Base-by-base conservation (phyloP, 2,329 filamentous ascomycete genomes). In the Scedosporium boydii region DNA sequence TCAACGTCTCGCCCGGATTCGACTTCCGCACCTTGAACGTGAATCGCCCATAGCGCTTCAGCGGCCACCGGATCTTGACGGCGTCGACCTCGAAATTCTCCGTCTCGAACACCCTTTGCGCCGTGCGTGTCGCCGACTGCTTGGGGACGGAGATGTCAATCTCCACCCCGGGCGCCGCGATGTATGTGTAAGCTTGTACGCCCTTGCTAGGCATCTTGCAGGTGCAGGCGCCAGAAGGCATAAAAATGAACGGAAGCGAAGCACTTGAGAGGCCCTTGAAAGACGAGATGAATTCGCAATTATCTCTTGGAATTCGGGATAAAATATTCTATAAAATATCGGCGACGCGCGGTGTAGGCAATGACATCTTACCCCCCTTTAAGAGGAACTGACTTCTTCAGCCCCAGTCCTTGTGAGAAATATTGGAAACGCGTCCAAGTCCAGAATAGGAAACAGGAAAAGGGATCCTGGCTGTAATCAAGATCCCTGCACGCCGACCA, bases 41-140 rank as follows among this genome's bases (percentile, higher is more conserved):
- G 64, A 82, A 81, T 14, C 71, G 73, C 1, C 79, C 79, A 0
- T 70, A 71, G 65, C 77, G 79, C 65, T 78, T 73, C 68, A 80
- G 77, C 57, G 71, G 63, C 41, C 70, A 72, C 16, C 70, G 64
- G 42, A 81, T 77, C 62, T 77, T 73, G 16, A 69, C 69, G 26
- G 75, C 71, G 26, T 81, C 78, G 27, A 81, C 75, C 70, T 81
- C 78, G 9, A 81, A 68, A 60, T 77, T 73, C 56, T 76, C 71
- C 60, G 70, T 70, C 55, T 67, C 68, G 64, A 77, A 80, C 10
- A 65, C 64, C 53, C 71, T 69, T 38, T 73, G 68, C 57, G 72
- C 71, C 18, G 71, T 69, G 38, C 70, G 68, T 12, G 68, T 70
- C 57, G 77, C 68, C 14, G 66, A 68, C 60, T 70, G 64, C 57